Conservation (phyloP, 1,284 basidiomycete genomes). For the Bjerkandera adusta region DNA sequence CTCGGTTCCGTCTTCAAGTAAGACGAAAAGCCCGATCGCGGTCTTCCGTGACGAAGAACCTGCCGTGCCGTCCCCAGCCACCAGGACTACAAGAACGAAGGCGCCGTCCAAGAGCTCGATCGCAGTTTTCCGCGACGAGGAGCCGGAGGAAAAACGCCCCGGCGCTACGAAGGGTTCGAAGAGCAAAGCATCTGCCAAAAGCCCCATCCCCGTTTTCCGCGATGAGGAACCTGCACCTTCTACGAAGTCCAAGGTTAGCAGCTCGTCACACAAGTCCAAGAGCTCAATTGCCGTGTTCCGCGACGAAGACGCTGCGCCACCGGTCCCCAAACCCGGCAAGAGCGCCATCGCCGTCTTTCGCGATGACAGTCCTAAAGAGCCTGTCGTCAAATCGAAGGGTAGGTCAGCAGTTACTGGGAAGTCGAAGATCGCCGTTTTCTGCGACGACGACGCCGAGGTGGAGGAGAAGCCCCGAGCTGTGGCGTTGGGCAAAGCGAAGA, state of each 20-base stretch:
- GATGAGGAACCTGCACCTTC: background rate
- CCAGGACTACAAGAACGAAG: conserved; percentile 2
- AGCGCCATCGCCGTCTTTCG: no score
- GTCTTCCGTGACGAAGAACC: conserved; percentile 10
- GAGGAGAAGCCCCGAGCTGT: no score
- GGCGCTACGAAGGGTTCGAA: background rate
- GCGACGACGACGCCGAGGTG: no score
- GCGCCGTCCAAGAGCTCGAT: conserved; percentile 7
- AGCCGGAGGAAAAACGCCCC: background rate
- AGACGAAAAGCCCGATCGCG: background rate
- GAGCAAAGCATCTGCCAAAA: no score
- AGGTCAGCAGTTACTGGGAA: background rate
- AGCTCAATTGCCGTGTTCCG: conserved; percentile 23
- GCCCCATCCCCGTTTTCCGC: conserved; percentile 4
- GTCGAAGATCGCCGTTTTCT: no score
- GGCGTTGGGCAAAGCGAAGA: background rate
- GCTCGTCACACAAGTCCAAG: background rate
- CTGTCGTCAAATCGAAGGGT: background rate
- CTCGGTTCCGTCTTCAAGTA: background rate
- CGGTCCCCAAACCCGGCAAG: no score
- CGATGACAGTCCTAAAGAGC: background rate
- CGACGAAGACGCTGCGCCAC: conserved; percentile 22
- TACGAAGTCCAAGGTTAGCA: conserved; percentile 1
- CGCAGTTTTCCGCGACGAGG: conserved; percentile 14
- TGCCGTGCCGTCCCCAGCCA: background rate